Evolutionary conservation across 768 basidiomycete species (phyloP).

Genomic region (button mushroom (Agaricus bisporus)): DNA sequence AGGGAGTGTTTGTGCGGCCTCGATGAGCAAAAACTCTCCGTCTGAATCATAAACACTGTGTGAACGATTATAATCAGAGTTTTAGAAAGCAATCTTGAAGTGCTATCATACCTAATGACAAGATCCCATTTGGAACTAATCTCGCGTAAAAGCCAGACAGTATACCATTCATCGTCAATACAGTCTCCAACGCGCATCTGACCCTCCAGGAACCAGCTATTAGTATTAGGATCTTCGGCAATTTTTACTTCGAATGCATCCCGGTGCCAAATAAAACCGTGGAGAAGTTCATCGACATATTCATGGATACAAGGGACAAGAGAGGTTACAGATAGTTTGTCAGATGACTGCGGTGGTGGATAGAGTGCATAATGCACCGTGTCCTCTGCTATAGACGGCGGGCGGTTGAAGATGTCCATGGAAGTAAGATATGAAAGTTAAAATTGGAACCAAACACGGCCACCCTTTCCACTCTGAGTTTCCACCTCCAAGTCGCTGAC

Average conservation of each 20-base stretch:
- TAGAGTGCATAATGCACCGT: conserved; percentile 75
- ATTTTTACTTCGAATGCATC: conserved; percentile 79
- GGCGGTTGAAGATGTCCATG: conserved; percentile 69
- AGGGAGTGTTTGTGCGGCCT: conserved; percentile 88
- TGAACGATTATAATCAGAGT: background rate
- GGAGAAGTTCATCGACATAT: conserved; percentile 49
- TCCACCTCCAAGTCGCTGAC: background rate
- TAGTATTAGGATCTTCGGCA: conserved; percentile 34
- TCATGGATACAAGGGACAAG: conserved; percentile 63
- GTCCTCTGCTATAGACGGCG: conserved; percentile 81
- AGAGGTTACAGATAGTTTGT: conserved; percentile 55
- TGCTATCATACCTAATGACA: conserved; percentile 57
- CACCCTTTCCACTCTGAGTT: conserved; percentile 6
- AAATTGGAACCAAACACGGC: conserved; percentile 6
- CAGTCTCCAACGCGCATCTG: conserved; percentile 90
- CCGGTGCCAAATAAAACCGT: conserved; percentile 74
- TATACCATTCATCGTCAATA: conserved; percentile 97
- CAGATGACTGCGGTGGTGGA: conserved; percentile 45
- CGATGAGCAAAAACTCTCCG: conserved; percentile 94
- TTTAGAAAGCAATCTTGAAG: conserved; percentile 1
- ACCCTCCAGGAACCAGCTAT: conserved; percentile 65
- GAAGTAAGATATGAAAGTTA: conserved; percentile 4
- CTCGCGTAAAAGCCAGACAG: conserved; percentile 82
- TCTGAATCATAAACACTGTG: conserved; percentile 78
- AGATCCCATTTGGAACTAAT: conserved; percentile 77